Conservation (phyloP, 208 protist genomes). For the Trypanosoma vivax region DNA sequence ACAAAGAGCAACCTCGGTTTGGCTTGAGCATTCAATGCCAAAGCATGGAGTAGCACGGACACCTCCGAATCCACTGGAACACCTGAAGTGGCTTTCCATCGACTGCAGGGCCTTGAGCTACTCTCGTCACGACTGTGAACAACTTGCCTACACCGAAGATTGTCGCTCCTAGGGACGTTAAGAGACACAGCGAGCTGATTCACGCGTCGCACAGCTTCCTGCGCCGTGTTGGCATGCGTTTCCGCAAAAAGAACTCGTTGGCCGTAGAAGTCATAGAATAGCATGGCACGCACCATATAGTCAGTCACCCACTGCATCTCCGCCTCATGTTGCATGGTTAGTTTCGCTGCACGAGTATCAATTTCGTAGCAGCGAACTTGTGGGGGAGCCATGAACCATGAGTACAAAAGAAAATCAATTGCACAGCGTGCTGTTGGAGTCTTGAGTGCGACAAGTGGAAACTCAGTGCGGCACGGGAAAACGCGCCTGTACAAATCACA, state of each 20-base stretch:
- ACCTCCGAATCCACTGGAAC: conserved; percentile 16
- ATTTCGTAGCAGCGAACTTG: conserved; percentile 60
- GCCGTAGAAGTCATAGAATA: conserved; percentile 67
- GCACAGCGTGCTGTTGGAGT: conserved; percentile 10
- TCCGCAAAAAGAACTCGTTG: conserved; percentile 74
- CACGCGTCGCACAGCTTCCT: conserved; percentile 31
- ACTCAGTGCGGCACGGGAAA: conserved; percentile 4
- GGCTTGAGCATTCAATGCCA: conserved; percentile 1
- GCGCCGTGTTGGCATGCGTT: conserved; percentile 31
- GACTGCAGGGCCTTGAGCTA: background rate
- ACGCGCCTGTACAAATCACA: conserved; percentile 27
- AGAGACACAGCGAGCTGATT: conserved; percentile 27
- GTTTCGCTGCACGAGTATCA: conserved; percentile 11
- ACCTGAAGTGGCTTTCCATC: background rate
- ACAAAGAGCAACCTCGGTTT: conserved; percentile 7
- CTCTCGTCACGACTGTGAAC: background rate
- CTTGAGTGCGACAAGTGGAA: conserved; percentile 25
- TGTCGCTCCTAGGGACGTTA: conserved; percentile 28
- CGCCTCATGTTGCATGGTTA: background rate
- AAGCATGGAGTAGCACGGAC: conserved; percentile 9
- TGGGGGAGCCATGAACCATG: conserved; percentile 54
- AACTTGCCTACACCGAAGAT: conserved; percentile 1
- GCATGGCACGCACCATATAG: conserved; percentile 57
- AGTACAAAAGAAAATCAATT: conserved; percentile 58
- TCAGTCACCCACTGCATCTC: conserved; percentile 10